A percentile compares a stretch with the other conserved stretches of the same genome.
These are phyloP conservation scores for Apiospora sp. DNA, from an alignment of 2,329 filamentous ascomycete species.

Conservation along the genomic window DNA sequence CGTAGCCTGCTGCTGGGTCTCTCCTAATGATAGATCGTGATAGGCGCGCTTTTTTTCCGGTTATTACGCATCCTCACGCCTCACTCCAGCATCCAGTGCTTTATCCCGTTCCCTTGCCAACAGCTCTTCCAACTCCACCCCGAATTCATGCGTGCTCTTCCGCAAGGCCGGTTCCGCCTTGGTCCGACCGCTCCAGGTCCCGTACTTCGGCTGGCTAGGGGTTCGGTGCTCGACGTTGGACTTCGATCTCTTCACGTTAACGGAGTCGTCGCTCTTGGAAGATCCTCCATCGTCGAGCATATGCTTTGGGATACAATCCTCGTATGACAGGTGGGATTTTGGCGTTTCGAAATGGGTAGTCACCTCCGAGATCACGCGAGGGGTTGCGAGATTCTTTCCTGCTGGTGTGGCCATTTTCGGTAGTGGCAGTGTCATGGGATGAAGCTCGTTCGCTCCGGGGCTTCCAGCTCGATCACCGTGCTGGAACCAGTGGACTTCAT, in stretches of 20 bases:
- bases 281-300: slow-evolving; percentile 33
- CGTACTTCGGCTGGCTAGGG: slow-evolving; percentile 29
- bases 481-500: slow-evolving; percentile 39
- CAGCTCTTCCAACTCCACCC: slow-evolving; percentile 32
- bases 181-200: slow-evolving; percentile 34
- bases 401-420: background rate
- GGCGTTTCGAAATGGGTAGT: slow-evolving; percentile 30
- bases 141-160: slow-evolving; percentile 34
- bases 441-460: slow-evolving; percentile 26
- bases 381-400: background rate
- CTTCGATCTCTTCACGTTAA: slow-evolving; percentile 26
- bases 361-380: slow-evolving; percentile 26
- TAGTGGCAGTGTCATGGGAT: background rate
- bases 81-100: slow-evolving; percentile 5
- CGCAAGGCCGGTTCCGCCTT: slow-evolving; percentile 29
- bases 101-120: slow-evolving; percentile 27
- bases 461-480: slow-evolving; percentile 21
- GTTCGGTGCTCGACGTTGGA: slow-evolving; percentile 12
- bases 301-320: slow-evolving; percentile 39
- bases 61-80: background rate
- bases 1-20: slow-evolving; percentile 5
- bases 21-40: slow-evolving; percentile 9
- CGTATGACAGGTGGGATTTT: slow-evolving; percentile 35
- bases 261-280: slow-evolving; percentile 24
- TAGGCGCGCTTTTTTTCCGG: background rate